These are phyloP conservation scores for Wallacemonas sp. DNA, from an alignment of 208 protist genomes.

Conservation along the genomic window DNA sequence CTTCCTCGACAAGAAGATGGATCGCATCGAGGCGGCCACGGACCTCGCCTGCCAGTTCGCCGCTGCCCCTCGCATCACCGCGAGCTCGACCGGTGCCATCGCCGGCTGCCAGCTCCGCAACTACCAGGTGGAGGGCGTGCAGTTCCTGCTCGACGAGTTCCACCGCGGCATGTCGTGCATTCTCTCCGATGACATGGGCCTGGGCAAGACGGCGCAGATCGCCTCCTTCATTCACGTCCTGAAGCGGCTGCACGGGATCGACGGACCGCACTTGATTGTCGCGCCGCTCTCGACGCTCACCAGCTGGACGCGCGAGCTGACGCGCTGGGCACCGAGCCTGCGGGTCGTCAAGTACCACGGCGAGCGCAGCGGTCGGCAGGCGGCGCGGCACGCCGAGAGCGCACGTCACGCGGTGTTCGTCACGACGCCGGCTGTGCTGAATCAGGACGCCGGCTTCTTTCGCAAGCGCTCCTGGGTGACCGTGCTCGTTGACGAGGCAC, in stretches of 20 bases:
- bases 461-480: conserved; percentile 90
- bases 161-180: conserved; percentile 88
- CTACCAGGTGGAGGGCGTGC: conserved; percentile 97
- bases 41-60: conserved; percentile 39
- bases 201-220: conserved; percentile 98
- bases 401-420: conserved; percentile 90
- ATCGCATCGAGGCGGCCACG: conserved; percentile 31
- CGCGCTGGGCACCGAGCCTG: conserved; percentile 91
- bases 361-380: conserved; percentile 41
- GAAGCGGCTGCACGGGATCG: conserved; percentile 53
- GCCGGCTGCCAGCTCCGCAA: conserved; percentile 73
- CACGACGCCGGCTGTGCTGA: conserved; percentile 95
- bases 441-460: conserved; percentile 82
- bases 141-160: conserved; percentile 93
- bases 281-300: conserved; percentile 95
- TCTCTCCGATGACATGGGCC: conserved; percentile 97
- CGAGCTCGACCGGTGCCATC: conserved; percentile 24
- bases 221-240: conserved; percentile 90
- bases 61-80: conserved; percentile 30
- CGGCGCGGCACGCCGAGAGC: conserved; percentile 27
- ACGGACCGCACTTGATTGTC: conserved; percentile 96
- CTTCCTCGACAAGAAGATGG: conserved; percentile 57
- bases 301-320: conserved; percentile 93
- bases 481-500: conserved; percentile 97
- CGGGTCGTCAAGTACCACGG: conserved; percentile 94